Percentiles rank a stretch among this genome's conserved stretches.
Conservation (phyloP, 495 filamentous ascomycete genomes). For the Aspergillus coremiiformis region DNA sequence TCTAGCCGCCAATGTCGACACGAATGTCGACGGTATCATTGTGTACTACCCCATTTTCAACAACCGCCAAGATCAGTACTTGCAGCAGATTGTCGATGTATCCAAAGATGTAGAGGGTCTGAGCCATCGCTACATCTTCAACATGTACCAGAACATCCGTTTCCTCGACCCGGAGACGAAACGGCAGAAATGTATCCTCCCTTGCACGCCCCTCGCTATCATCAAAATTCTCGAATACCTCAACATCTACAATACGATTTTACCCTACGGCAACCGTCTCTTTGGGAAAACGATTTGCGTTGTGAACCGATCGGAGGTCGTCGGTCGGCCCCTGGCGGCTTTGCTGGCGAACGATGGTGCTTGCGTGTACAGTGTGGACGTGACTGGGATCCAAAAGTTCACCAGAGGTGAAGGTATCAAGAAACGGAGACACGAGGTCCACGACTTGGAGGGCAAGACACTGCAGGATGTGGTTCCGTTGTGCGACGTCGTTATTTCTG, state of each 20-base stretch:
- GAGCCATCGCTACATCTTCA: constrained; percentile 89
- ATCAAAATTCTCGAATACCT: constrained; percentile 96
- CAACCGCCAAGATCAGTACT: constrained; percentile 78
- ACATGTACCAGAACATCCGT: constrained; percentile 98
- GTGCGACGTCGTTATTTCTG: constrained; percentile 89
- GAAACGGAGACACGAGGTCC: constrained; percentile 73
- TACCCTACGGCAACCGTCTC: constrained; percentile 87
- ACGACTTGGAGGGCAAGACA: constrained; percentile 64
- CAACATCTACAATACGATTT: constrained; percentile 91
- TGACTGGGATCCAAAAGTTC: constrained; percentile 87
- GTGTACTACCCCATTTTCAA: constrained; percentile 98
- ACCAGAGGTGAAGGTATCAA: constrained; percentile 78
- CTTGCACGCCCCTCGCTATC: constrained; percentile 90
- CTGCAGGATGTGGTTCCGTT: constrained; percentile 74
- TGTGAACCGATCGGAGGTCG: constrained; percentile 91
- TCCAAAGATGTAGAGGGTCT: constrained; percentile 94
- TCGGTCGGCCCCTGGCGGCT: constrained; percentile 88
- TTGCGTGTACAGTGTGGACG: constrained; percentile 87
- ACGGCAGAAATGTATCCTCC: constrained; percentile 80
- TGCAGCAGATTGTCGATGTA: constrained; percentile 88
- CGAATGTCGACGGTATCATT: constrained; percentile 80
- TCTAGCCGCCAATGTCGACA: constrained; percentile 71
- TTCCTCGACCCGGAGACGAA: constrained; percentile 75
- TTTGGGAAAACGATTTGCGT: constrained; percentile 89
- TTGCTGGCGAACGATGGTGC: constrained; percentile 94